These are phyloP conservation scores for Capsicum baccatum DNA, from an alignment of 257 asterid species.

Conservation along the genomic window DNA sequence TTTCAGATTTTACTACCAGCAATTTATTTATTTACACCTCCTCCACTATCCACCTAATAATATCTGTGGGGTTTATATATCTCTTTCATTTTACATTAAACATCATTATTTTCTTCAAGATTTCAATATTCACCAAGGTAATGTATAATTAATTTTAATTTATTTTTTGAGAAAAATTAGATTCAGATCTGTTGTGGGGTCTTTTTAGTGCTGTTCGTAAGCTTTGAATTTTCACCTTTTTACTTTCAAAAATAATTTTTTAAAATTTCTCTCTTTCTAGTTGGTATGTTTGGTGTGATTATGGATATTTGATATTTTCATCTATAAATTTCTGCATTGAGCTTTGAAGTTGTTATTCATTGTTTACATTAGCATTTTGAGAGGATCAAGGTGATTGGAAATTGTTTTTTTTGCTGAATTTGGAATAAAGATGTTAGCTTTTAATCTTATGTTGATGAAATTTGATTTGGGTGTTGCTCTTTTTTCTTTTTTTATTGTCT, in stretches of 20 bases:
- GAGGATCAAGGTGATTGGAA: conserved; percentile 26
- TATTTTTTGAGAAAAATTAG: neutral
- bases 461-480: neutral
- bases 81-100: neutral
- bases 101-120: neutral
- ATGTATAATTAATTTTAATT: neutral
- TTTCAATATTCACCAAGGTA: neutral
- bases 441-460: neutral
- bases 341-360: neutral
- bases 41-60: no score
- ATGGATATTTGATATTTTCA: neutral
- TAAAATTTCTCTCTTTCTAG: neutral
- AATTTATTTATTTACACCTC: no score
- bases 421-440: neutral
- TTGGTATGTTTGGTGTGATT: conserved; percentile 40
- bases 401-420: neutral
- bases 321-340: conserved; percentile 11
- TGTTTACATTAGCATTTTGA: neutral
- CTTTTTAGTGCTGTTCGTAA: conserved; percentile 4
- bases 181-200: conserved; percentile 43
- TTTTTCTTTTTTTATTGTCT: no score
- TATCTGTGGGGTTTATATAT: neutral
- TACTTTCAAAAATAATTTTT: conserved; percentile 1
- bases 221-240: conserved; percentile 32
- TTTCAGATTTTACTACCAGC: no score